Evolutionary conservation across 768 basidiomycete genomes (phyloP), one percentile per base, ranked within the genome.

Genomic region (Podaxis rugospora): DNA sequence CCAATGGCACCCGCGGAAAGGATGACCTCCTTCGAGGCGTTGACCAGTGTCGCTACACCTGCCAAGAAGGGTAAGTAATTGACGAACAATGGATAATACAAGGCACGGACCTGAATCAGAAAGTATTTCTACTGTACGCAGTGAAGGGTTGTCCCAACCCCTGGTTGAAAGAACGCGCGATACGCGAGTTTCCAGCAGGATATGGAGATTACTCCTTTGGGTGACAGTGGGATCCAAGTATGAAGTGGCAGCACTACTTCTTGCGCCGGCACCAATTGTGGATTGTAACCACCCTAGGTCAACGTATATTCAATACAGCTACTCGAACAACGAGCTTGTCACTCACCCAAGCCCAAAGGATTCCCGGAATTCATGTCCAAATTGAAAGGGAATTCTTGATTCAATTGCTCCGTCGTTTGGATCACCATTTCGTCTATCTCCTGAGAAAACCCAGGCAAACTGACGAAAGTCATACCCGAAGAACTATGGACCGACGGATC

Each of bases 11-110:
- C 78, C 13, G 73, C 74, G 0, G 71, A 69, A 4, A 88, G 64
- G 16, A 88, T 76, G 57, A 88, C 73, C 64, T 88, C 86, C 62
- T 81, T 83, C 59, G 65, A 68, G 0, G 85, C 86, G 0, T 63
- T 70, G 1, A 70, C 14, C 36, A 42, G 44, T 54, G 16, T 23
- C 37, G 14, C 16, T 32, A 21, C 18, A 16, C 39, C 52, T 63
- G 39, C 28, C 37, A 21, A 23, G 21, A 9, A 0, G 10, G 6
- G 23, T 54, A 18, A 54, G 37, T 23, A 37, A 36, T 10, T 3
- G 18, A 4, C 13, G 23, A 37, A 35, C n/a, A 7, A 25, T 27
- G 27, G 50, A 35, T 28, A 35, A 28, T n/a, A 42, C 37, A 9
- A 27, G 51, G 14, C n/a, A 23, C 28, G 57, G 5, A 65, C 59